These are phyloP conservation scores for Xylariaceae sp. DNA, from an alignment of 2,329 filamentous ascomycete genomes.

Conservation along the genomic window DNA sequence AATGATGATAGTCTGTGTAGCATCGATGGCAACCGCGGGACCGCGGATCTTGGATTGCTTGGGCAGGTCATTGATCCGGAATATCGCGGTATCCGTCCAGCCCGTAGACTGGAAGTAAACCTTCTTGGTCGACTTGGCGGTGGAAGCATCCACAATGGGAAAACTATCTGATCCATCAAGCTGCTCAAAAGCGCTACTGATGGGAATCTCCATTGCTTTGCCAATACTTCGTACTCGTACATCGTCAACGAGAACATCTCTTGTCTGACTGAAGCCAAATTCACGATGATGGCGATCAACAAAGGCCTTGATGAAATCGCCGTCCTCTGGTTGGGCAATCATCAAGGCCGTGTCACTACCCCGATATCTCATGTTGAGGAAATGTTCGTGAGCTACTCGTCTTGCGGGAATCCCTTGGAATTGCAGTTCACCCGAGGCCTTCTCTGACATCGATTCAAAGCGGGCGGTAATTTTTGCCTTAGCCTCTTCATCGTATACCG, in stretches of 20 bases:
- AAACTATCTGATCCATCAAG: constrained; percentile 5
- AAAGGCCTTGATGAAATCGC: constrained; percentile 35
- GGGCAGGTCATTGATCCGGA: constrained; percentile 7
- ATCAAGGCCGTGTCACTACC: constrained; percentile 42
- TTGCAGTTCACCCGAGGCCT: constrained; percentile 69
- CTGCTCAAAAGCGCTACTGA: constrained; percentile 8
- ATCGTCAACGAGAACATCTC: constrained; percentile 40
- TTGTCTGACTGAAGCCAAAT: constrained; percentile 38
- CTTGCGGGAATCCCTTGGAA: constrained; percentile 53
- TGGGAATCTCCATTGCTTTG: constrained; percentile 13
- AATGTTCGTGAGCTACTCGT: constrained; percentile 29
- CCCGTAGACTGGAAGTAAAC: constrained; percentile 20
- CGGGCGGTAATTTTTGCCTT: constrained; percentile 54
- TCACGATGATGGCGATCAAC: constrained; percentile 36
- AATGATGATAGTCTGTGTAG: constrained; percentile 8
- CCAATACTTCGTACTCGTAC: constrained; percentile 39
- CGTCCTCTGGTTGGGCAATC: constrained; percentile 30
- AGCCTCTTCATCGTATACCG: constrained; percentile 52
- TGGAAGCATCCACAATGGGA: constrained; percentile 1
- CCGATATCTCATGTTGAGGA: constrained; percentile 41
- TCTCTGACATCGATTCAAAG: constrained; percentile 63
- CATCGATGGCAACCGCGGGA: constrained; percentile 4
- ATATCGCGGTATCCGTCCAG: constrained; percentile 17
- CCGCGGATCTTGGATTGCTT: constrained; percentile 6
- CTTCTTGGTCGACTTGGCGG: constrained; percentile 12